These are phyloP conservation scores for Mortierella sp. DNA, from an alignment of 371 early-diverging fungal species.

Conservation along the genomic window DNA sequence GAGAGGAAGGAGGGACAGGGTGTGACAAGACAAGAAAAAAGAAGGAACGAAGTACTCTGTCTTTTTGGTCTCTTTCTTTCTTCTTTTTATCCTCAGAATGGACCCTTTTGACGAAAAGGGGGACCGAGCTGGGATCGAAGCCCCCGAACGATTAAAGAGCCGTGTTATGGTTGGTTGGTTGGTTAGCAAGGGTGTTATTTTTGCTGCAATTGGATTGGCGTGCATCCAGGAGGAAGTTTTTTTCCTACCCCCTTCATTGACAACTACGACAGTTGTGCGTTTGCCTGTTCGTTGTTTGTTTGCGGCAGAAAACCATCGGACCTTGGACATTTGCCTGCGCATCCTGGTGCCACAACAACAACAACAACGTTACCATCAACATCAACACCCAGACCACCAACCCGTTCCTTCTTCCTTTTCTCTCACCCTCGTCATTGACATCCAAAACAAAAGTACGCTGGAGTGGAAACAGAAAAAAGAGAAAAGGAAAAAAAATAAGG, in stretches of 20 bases:
- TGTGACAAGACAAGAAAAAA: slow-evolving; percentile 1
- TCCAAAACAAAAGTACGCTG: background rate
- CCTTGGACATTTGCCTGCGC: background rate
- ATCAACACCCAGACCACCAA: background rate
- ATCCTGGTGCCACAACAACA: background rate
- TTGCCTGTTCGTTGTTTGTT: background rate
- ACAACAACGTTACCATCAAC: background rate
- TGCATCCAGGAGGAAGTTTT: no score
- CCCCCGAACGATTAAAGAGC: no score
- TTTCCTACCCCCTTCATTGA: background rate
- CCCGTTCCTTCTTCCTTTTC: background rate
- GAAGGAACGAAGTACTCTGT: background rate
- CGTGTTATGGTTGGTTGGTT: no score
- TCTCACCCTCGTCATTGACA: background rate
- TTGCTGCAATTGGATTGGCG: no score
- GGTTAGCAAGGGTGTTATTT: no score
- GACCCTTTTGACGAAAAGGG: no score
- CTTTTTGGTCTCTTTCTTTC: background rate
- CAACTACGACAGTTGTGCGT: background rate
- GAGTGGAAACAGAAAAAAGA: background rate
- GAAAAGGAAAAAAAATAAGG: background rate
- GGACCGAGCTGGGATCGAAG: no score
- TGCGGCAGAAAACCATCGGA: background rate
- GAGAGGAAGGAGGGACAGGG: background rate
- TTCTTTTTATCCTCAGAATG: background rate